A percentile compares a stretch with the other conserved stretches of the same genome.
Evolutionary conservation across 2,329 filamentous ascomycete species (phyloP).

Genomic region (Venturia carpophila): DNA sequence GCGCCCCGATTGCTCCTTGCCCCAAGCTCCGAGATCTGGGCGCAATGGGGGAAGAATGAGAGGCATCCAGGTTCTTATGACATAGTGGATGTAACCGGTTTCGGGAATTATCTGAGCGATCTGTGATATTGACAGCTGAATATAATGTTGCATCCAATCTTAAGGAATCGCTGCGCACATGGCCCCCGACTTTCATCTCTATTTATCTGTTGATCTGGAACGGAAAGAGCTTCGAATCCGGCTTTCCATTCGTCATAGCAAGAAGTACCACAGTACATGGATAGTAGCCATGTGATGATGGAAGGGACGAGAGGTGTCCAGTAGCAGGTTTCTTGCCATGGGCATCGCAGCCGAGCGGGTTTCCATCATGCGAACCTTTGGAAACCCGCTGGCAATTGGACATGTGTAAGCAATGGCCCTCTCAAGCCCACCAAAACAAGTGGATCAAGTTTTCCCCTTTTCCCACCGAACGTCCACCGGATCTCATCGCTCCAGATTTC

Average conservation of each 20-base stretch:
- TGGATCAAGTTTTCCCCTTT: too few relatives aligned
- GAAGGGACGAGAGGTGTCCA: too few relatives aligned
- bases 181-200: not conserved
- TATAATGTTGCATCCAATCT: not conserved
- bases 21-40: not conserved
- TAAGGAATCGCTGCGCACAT: not conserved
- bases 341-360: too few relatives aligned
- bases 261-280: not conserved
- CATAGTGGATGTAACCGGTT: not conserved
- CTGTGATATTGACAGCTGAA: not conserved
- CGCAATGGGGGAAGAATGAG: not conserved
- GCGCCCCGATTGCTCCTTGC: not conserved
- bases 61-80: not conserved
- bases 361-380: too few relatives aligned
- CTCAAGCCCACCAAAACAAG: too few relatives aligned
- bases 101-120: not conserved
- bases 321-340: too few relatives aligned
- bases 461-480: too few relatives aligned
- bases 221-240: not conserved
- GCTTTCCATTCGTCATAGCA: not conserved
- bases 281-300: not conserved
- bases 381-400: too few relatives aligned
- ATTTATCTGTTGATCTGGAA: not conserved
- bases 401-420: too few relatives aligned
- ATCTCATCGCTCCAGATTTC: too few relatives aligned